phyloP scores from a whole-genome alignment of 2,329 filamentous ascomycete species.

The Dactylonectria macrodidyma region DNA sequence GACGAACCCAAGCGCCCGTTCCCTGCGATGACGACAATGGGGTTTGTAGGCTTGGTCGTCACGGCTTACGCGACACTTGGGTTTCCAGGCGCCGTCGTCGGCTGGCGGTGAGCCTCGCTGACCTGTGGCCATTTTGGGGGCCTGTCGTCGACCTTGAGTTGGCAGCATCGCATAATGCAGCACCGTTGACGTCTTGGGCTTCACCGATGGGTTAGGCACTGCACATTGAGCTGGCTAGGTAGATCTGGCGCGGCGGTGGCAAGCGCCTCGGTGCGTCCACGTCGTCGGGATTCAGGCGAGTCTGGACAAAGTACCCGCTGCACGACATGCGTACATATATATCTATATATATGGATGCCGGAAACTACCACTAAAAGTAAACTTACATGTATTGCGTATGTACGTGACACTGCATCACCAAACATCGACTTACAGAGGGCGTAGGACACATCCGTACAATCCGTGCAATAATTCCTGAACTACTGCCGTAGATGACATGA shows the following conservation, averaged over 20 bases:
- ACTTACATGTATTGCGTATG: slow-evolving; percentile 2
- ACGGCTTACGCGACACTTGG: slow-evolving; percentile 45
- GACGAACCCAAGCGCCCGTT: slow-evolving; percentile 38
- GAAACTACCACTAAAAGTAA: slow-evolving; percentile 9
- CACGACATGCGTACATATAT: slow-evolving; percentile 50
- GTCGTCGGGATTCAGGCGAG: slow-evolving; percentile 47
- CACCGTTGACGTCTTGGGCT: slow-evolving; percentile 40
- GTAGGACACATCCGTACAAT: background rate
- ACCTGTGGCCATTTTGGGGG: slow-evolving; percentile 33
- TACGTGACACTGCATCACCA: slow-evolving; percentile 5
- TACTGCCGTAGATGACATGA: slow-evolving; percentile 36
- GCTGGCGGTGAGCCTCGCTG: slow-evolving; percentile 35
- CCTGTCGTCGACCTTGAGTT: slow-evolving; percentile 19
- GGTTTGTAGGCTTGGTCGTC: slow-evolving; percentile 33
- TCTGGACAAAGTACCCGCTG: slow-evolving; percentile 45
- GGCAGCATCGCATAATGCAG: slow-evolving; percentile 18
- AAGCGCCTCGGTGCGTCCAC: slow-evolving; percentile 45
- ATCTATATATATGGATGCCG: slow-evolving; percentile 35
- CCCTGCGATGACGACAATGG: slow-evolving; percentile 45
- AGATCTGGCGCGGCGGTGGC: slow-evolving; percentile 44
- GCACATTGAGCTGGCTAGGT: slow-evolving; percentile 40
- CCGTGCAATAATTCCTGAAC: background rate
- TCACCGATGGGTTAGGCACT: slow-evolving; percentile 47
- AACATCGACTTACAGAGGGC: background rate
- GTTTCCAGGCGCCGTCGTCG: slow-evolving; percentile 21